phyloP scores from a whole-genome alignment of 805 yeast genomes.

The Suhomyces sp. region DNA sequence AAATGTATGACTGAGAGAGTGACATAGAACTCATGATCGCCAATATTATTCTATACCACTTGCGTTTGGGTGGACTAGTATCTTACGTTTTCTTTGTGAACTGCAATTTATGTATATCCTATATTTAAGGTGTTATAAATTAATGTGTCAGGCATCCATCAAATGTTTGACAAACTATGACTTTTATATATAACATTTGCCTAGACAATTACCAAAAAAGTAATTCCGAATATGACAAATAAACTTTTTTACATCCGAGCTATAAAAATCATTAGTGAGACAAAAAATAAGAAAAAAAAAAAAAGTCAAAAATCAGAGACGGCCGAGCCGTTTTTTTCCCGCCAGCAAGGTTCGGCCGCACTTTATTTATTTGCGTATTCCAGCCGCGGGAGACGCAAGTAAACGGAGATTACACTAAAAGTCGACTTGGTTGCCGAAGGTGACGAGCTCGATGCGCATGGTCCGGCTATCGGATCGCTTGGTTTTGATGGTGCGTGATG shows the following conservation, averaged over 20 bases:
- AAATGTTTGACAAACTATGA: background rate
- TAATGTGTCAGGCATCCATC: background rate
- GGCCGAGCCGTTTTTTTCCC: background rate
- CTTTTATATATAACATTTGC: background rate
- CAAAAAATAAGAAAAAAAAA: background rate
- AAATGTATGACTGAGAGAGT: slow-evolving; percentile 54
- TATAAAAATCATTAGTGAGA: background rate
- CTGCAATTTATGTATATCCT: background rate
- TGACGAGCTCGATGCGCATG: background rate
- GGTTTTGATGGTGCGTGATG: background rate
- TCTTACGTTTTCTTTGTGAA: background rate
- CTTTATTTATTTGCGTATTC: background rate
- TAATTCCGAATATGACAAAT: background rate
- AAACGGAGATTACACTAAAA: background rate
- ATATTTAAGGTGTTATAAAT: background rate
- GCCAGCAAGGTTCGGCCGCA: background rate
- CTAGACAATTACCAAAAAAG: background rate
- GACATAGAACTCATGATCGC: slow-evolving; percentile 13
- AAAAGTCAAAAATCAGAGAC: background rate
- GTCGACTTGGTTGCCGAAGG: background rate
- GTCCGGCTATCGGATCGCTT: background rate
- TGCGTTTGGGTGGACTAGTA: background rate
- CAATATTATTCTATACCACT: background rate
- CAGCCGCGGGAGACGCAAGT: background rate
- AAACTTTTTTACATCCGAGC: background rate